Percentiles rank a stretch among this genome's conserved stretches.
These are phyloP conservation scores for Fusarium metavorans DNA, from an alignment of 2,329 filamentous ascomycete species.

Conservation along the genomic window DNA sequence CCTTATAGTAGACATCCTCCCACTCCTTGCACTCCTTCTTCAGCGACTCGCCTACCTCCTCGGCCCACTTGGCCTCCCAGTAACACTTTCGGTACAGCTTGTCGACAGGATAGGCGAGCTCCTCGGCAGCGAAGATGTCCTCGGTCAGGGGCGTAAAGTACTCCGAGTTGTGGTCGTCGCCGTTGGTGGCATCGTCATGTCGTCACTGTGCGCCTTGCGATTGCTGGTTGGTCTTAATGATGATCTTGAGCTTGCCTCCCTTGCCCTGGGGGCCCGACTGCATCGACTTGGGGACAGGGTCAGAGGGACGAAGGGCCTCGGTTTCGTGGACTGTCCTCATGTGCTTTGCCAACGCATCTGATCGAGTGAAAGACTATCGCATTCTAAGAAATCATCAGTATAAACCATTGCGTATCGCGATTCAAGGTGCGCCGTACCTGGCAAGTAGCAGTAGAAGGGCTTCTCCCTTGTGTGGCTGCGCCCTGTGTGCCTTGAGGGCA, in stretches of 20 bases:
- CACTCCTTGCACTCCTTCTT: conserved; percentile 73
- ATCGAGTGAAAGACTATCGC: conserved; percentile 95
- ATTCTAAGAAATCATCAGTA: conserved; percentile 71
- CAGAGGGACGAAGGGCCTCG: conserved; percentile 85
- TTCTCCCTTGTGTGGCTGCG: conserved; percentile 97
- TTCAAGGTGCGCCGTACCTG: conserved; percentile 69
- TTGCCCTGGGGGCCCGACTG: conserved; percentile 61
- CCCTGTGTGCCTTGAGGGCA: conserved; percentile 96
- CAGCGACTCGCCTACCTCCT: conserved; percentile 73
- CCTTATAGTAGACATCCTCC: conserved; percentile 75
- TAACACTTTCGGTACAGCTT: conserved; percentile 76
- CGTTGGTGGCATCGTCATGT: conserved; percentile 65
- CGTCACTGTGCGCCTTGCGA: conserved; percentile 67
- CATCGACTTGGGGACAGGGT: conserved; percentile 79
- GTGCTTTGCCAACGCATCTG: conserved; percentile 95
- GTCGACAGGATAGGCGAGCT: conserved; percentile 70
- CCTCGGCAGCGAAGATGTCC: conserved; percentile 74
- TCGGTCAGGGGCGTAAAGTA: conserved; percentile 66
- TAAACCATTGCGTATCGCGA: neutral
- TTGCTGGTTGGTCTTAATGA: conserved; percentile 71
- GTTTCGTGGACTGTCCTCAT: conserved; percentile 99
- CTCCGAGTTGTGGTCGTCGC: conserved; percentile 69
- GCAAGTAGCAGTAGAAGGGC: conserved; percentile 95
- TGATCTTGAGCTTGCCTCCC: conserved; percentile 70
- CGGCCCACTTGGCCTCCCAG: conserved; percentile 79